Evolutionary conservation across 257 asterid species (phyloP).

Genomic region (Euphrasia confusa): DNA sequence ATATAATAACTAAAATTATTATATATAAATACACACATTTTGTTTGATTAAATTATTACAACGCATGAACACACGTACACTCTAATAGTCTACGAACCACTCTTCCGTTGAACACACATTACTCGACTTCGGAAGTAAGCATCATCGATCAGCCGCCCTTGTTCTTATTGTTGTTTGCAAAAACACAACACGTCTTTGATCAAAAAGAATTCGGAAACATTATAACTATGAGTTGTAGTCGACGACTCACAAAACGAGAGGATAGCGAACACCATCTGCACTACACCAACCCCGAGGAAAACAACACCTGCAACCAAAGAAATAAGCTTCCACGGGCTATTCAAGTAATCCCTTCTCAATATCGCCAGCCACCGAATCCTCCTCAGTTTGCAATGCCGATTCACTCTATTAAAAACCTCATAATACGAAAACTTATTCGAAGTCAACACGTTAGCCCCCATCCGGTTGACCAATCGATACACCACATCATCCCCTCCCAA

Average conservation of each 20-base stretch:
- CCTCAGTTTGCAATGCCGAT: background rate
- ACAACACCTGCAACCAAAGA: conserved; percentile 18
- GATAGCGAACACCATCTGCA: conserved; percentile 17
- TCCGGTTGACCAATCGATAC: background rate
- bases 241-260: conserved; percentile 25
- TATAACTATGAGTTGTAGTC: no score
- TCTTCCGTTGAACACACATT: no score
- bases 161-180: no score
- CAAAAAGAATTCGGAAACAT: background rate
- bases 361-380: conserved; percentile 10
- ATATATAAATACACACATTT: no score
- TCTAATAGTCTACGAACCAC: no score
- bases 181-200: no score
- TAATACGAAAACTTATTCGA: background rate
- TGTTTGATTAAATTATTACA: no score
- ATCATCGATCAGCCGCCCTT: no score
- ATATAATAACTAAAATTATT: no score
- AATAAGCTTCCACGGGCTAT: conserved; percentile 23
- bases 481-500: conserved; percentile 21
- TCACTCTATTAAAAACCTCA: background rate
- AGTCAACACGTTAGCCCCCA: conserved; percentile 4
- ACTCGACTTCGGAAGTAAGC: no score
- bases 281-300: conserved; percentile 8
- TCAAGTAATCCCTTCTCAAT: conserved; percentile 22
- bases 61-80: no score